Conservation (phyloP, 2,329 filamentous ascomycete species). For the Dactylellina haptotyla region DNA sequence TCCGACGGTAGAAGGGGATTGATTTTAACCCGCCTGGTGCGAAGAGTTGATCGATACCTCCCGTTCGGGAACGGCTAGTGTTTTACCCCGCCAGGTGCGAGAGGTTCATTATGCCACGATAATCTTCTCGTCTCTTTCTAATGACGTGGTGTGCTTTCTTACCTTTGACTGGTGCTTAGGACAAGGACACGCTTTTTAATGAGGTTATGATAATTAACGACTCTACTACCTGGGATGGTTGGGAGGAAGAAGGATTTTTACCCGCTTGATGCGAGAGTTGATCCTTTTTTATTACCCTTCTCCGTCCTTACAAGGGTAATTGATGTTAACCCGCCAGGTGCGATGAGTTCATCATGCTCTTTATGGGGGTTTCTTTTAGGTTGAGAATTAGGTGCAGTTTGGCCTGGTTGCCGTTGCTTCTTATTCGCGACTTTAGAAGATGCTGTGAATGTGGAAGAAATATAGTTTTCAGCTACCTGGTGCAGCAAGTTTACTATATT, state of each 20-base stretch:
- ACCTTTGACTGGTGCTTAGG: too few species aligned
- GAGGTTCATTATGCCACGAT: not conserved
- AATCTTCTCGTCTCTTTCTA: not conserved
- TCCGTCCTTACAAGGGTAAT: not conserved
- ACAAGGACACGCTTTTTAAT: too few species aligned
- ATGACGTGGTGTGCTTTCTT: too few species aligned
- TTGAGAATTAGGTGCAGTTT: too few species aligned
- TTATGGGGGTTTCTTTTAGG: too few species aligned
- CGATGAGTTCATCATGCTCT: slow-evolving; percentile 25
- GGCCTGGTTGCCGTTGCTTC: too few species aligned
- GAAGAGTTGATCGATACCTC: slow-evolving; percentile 32
- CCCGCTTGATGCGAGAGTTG: slow-evolving; percentile 32
- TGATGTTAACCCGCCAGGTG: slow-evolving; percentile 22
- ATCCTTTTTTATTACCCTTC: not conserved
- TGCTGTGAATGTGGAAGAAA: too few species aligned
- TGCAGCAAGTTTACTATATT: not conserved
- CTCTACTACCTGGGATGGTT: not conserved
- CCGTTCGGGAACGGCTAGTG: not conserved
- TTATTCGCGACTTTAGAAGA: too few species aligned
- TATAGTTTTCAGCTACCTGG: not conserved
- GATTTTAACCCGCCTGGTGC: slow-evolving; percentile 46
- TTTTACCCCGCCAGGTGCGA: too few species aligned
- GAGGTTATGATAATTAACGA: too few species aligned
- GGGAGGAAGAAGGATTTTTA: slow-evolving; percentile 17
- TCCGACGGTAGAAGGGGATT: too few species aligned